Conservation (phyloP, 169 alveolate species). For the Cryptosporidium sp. region DNA sequence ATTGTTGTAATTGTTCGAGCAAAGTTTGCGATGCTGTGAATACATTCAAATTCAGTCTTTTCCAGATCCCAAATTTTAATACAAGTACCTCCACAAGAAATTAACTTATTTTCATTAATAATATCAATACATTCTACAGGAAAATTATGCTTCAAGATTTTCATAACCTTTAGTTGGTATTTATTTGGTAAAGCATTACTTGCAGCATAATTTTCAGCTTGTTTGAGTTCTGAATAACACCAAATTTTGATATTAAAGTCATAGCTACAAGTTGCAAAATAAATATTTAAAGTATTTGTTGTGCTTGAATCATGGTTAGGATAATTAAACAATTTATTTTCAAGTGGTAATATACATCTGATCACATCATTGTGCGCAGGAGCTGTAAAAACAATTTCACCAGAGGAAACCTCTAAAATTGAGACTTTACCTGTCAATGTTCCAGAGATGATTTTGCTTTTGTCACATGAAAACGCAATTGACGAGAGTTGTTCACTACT, state of each 20-base stretch:
- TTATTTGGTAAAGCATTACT: background rate
- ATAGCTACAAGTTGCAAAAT: constrained; percentile 67
- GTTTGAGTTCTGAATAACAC: constrained; percentile 22
- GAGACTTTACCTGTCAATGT: constrained; percentile 44
- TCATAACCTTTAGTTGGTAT: constrained; percentile 8
- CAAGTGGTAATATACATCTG: constrained; percentile 24
- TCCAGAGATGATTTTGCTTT: constrained; percentile 48
- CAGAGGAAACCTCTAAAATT: constrained; percentile 33
- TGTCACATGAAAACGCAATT: constrained; percentile 37
- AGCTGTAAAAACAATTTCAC: background rate
- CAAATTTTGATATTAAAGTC: constrained; percentile 47
- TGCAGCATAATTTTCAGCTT: background rate
- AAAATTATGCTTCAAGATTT: constrained; percentile 4
- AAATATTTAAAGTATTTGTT: background rate
- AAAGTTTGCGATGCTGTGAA: constrained; percentile 19
- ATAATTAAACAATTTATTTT: background rate
- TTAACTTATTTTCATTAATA: background rate
- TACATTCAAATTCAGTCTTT: background rate
- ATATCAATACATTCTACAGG: constrained; percentile 62
- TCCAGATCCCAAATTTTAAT: constrained; percentile 50
- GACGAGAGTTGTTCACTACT: constrained; percentile 11
- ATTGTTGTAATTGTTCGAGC: constrained; percentile 53
- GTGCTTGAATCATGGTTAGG: background rate
- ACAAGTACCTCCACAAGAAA: constrained; percentile 61
- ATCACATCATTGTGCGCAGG: constrained; percentile 49